These are phyloP conservation scores for Penicillium aurantiogriseum DNA, from an alignment of 2,329 filamentous ascomycete genomes.

Conservation along the genomic window DNA sequence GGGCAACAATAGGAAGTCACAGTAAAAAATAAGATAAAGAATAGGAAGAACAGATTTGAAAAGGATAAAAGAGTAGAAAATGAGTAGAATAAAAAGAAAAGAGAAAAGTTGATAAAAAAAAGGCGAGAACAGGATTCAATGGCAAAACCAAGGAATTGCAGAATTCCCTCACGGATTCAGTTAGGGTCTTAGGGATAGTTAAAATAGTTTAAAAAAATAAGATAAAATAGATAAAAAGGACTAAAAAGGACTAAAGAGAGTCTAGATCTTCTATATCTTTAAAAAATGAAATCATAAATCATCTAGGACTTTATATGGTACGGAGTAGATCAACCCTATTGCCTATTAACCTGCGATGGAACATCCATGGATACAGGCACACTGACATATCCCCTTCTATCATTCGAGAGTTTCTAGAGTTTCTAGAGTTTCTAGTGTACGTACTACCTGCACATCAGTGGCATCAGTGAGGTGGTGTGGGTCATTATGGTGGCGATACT, in stretches of 20 bases:
- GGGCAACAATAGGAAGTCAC: neutral
- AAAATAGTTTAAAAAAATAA: neutral
- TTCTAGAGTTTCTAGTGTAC: conserved; percentile 5
- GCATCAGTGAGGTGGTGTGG: conserved; percentile 10
- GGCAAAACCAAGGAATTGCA: neutral
- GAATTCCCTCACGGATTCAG: neutral
- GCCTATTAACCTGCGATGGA: neutral
- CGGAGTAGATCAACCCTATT: neutral
- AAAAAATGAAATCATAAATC: neutral
- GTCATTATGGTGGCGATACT: conserved; percentile 14
- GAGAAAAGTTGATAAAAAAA: neutral
- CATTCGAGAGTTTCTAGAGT: conserved; percentile 2
- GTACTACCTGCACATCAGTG: conserved; percentile 14
- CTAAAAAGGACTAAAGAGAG: neutral
- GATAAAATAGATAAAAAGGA: neutral
- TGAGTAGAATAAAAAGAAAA: neutral
- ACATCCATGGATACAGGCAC: neutral
- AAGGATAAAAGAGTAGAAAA: neutral
- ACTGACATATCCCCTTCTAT: neutral
- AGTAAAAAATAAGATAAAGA: neutral
- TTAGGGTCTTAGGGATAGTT: neutral
- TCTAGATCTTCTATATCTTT: neutral
- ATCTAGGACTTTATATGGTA: too few species aligned
- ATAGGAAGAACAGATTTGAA: neutral
- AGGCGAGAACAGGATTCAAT: neutral